Conservation (phyloP, 257 asterid species). For the Solanum neorickii region DNA sequence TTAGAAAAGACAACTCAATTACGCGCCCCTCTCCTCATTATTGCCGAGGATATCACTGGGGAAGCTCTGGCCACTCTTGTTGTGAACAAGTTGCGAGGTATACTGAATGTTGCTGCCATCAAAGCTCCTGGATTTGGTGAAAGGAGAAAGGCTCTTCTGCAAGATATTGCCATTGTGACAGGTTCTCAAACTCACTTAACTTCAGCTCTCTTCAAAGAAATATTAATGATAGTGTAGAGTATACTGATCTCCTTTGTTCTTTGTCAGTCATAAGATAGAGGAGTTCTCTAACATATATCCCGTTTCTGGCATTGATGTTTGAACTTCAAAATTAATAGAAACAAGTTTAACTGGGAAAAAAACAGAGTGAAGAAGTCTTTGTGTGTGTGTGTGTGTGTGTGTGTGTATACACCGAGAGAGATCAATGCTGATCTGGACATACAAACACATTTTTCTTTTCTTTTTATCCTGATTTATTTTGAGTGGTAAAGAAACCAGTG, state of each 20-base stretch:
- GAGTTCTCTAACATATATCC: neutral
- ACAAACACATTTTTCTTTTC: neutral
- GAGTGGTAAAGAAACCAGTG: neutral
- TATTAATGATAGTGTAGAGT: neutral
- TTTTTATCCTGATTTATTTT: neutral
- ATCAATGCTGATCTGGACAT: neutral
- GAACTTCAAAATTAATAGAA: neutral
- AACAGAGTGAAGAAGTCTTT: neutral
- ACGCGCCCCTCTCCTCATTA: constrained; percentile 68
- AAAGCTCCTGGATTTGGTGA: constrained; percentile 99
- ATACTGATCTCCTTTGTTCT: neutral
- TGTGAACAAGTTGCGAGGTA: constrained; percentile 89
- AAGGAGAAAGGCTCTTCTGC: constrained; percentile 90
- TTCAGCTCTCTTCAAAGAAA: neutral
- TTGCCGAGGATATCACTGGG: constrained; percentile 93
- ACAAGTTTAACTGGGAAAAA: neutral
- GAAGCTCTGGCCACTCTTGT: constrained; percentile 98
- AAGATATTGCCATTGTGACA: constrained; percentile 90
- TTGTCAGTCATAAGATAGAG: neutral
- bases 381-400: neutral
- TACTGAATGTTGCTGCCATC: constrained; percentile 90
- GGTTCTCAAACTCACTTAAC: constrained; percentile 22
- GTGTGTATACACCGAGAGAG: neutral
- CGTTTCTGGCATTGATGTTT: neutral
- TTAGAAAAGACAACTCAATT: constrained; percentile 80